phyloP scores from a whole-genome alignment of 768 basidiomycete species.

The Pholiota molesta region DNA sequence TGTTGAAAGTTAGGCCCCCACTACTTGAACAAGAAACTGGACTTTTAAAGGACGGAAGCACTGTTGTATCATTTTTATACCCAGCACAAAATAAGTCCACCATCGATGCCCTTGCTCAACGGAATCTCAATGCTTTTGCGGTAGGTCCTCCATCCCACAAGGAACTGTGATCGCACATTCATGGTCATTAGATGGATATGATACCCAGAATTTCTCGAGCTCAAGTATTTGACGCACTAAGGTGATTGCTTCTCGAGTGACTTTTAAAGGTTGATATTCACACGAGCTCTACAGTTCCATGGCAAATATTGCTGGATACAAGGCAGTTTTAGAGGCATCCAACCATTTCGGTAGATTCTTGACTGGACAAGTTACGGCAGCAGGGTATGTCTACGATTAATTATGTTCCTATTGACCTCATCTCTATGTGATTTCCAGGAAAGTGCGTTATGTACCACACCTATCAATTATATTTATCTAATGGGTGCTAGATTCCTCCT shows the following conservation, averaged over 20 bases:
- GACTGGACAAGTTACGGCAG: constrained; percentile 90
- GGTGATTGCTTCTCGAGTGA: constrained; percentile 42
- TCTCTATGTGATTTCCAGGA: constrained; percentile 23
- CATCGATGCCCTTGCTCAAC: constrained; percentile 68
- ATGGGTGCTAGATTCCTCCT: constrained; percentile 66
- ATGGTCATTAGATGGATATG: constrained; percentile 68
- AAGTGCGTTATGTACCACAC: constrained; percentile 25
- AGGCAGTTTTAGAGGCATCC: constrained; percentile 88
- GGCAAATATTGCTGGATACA: constrained; percentile 95
- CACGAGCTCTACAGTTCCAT: constrained; percentile 63
- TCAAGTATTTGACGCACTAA: constrained; percentile 88
- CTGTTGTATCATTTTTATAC: constrained; percentile 83
- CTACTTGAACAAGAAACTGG: constrained; percentile 62
- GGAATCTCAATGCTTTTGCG: constrained; percentile 74
- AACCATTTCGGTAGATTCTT: constrained; percentile 89
- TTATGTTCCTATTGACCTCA: neutral
- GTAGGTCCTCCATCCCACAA: constrained; percentile 31
- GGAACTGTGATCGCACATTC: neutral
- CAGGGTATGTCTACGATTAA: constrained; percentile 58
- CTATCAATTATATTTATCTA: neutral
- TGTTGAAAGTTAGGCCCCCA: constrained; percentile 87
- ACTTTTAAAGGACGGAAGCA: constrained; percentile 71
- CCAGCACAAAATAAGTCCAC: constrained; percentile 79
- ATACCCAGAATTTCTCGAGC: constrained; percentile 91
- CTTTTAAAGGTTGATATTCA: constrained; percentile 5